Conservation (phyloP, 225 moss, liverwort and hornwort species). For the Sphagnum contortum region DNA sequence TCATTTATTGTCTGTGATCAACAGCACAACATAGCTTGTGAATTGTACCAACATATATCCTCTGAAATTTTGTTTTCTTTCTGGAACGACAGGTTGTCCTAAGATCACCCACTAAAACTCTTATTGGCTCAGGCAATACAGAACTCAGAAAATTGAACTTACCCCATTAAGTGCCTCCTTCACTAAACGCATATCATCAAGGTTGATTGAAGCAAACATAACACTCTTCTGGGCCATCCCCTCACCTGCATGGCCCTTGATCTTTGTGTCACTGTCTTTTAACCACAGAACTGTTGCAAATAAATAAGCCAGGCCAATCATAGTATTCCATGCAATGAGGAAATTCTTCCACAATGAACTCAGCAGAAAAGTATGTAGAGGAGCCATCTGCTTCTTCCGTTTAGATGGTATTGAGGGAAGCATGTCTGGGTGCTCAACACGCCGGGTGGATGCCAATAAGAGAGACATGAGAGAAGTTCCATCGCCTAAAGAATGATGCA, state of each 20-base stretch:
- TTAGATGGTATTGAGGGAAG: slow-evolving; percentile 46
- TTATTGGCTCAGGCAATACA: not conserved
- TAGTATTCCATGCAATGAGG: slow-evolving; percentile 44
- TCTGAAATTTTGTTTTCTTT: too few species aligned
- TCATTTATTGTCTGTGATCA: slow-evolving; percentile 73
- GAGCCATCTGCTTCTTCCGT: not conserved
- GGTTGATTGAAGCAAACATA: slow-evolving; percentile 22
- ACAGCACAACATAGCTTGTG: too few species aligned
- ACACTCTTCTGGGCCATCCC: slow-evolving; percentile 44
- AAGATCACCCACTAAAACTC: not conserved
- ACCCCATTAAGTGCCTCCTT: slow-evolving; percentile 52
- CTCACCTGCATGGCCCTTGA: slow-evolving; percentile 50
- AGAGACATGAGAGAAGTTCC: slow-evolving; percentile 90
- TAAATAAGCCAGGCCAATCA: slow-evolving; percentile 50
- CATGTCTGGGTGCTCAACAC: slow-evolving; percentile 41
- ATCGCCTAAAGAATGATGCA: slow-evolving; percentile 84
- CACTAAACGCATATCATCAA: slow-evolving; percentile 37
- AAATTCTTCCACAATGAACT: slow-evolving; percentile 3
- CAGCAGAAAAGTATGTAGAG: slow-evolving; percentile 1
- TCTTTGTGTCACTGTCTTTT: slow-evolving; percentile 47
- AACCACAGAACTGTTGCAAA: slow-evolving; percentile 44
- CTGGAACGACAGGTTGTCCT: too few species aligned
- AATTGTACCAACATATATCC: too few species aligned
- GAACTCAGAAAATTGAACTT: not conserved
- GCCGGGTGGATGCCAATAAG: slow-evolving; percentile 64